These are phyloP conservation scores for Tephrocybe sp. DNA, from an alignment of 768 basidiomycete species.

Conservation along the genomic window DNA sequence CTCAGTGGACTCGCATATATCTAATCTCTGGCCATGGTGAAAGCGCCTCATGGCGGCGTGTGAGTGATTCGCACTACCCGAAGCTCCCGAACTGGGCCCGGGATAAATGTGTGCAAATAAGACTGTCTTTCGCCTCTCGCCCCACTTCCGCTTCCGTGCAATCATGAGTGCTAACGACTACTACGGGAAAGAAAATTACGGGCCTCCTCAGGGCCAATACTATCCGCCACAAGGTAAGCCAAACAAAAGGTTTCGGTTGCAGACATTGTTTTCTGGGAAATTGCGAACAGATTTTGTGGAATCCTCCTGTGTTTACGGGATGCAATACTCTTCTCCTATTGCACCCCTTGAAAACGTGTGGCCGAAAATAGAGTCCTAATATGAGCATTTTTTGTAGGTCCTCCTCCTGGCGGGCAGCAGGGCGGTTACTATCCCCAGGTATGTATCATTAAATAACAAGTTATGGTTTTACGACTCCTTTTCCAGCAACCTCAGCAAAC, in stretches of 20 bases:
- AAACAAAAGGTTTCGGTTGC: background rate
- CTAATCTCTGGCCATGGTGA: too few relatives aligned
- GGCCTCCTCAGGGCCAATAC: constrained; percentile 43
- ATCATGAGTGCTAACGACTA: constrained; percentile 78
- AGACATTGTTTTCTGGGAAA: background rate
- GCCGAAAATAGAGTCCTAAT: constrained; percentile 4
- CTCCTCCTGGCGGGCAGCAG: constrained; percentile 54
- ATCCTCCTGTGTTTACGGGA: background rate
- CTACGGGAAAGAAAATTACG: constrained; percentile 58
- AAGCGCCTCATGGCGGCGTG: constrained; percentile 3
- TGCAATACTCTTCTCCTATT: background rate
- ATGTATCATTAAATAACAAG: constrained; percentile 1
- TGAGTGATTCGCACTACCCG: background rate
- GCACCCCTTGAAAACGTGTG: background rate
- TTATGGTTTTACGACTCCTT: background rate
- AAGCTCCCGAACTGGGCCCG: background rate
- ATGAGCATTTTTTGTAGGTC: constrained; percentile 31
- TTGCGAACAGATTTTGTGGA: background rate
- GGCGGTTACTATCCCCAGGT: constrained; percentile 71
- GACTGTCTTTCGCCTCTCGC: constrained; percentile 17
- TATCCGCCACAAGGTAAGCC: constrained; percentile 15
- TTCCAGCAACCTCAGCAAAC: constrained; percentile 68
- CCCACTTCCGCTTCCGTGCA: constrained; percentile 15
- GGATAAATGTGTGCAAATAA: constrained; percentile 30
- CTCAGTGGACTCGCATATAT: too few relatives aligned